These are phyloP conservation scores for Iris macrosiphon DNA, from an alignment of 106 monocot species.

Conservation along the genomic window DNA sequence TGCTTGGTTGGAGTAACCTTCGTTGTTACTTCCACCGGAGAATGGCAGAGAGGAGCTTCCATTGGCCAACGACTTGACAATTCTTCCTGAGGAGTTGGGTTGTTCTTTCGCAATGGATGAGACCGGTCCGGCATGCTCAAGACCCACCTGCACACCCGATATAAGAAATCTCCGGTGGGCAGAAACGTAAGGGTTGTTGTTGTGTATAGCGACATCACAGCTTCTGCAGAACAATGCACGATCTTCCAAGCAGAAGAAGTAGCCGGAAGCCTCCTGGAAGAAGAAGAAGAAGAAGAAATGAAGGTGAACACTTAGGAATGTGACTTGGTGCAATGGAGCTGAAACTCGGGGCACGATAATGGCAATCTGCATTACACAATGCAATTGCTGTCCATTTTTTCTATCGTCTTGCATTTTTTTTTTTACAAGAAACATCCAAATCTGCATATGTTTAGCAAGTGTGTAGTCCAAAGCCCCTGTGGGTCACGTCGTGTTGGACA, in stretches of 20 bases:
- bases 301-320: neutral
- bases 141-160: slow-evolving; percentile 75
- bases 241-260: slow-evolving; percentile 89
- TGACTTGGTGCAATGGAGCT: neutral
- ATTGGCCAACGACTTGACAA: slow-evolving; percentile 5
- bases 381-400: no score
- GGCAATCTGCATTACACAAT: no score
- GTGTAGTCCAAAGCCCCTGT: no score
- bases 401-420: no score
- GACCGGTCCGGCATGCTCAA: slow-evolving; percentile 37
- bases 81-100: neutral
- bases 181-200: slow-evolving; percentile 58
- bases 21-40: slow-evolving; percentile 23
- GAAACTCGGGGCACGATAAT: neutral
- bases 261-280: slow-evolving; percentile 72
- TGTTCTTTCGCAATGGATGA: slow-evolving; percentile 22
- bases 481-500: no score
- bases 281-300: neutral
- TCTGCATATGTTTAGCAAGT: no score
- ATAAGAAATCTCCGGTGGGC: slow-evolving; percentile 77
- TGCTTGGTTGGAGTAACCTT: slow-evolving; percentile 11
- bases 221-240: slow-evolving; percentile 78
- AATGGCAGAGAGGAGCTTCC: slow-evolving; percentile 4
- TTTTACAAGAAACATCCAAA: no score
- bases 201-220: slow-evolving; percentile 75